Base-by-base conservation (phyloP, 257 asterid genomes). In the Penstemon davidsonii region DNA sequence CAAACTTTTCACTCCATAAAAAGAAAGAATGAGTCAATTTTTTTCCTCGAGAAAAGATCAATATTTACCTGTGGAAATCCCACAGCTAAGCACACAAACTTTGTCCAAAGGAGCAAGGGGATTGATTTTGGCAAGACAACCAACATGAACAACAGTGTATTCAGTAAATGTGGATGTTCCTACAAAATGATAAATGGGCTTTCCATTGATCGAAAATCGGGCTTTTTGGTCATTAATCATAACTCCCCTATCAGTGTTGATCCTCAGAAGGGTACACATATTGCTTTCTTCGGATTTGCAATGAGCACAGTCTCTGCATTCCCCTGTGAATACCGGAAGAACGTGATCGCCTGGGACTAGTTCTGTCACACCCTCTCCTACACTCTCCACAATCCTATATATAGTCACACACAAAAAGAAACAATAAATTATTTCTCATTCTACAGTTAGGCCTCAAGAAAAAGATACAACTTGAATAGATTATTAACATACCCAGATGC, bases 291-390 rank as follows among this genome's bases (percentile, higher is more conserved):
- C 67, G 0, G 89, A 83, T 71, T 85, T 88, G 39, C 97, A 90
- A 62, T 90, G 95, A 49, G 82, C 85, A 68, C 96, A 86, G 0
- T 88, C 89, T 67, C 75, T 60, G 60, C 97, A 88, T 82, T 88
- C 97, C n/a, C 97, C 97, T 0, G 95, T 91, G 78, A 91, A 91
- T 0, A 91, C 83, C 0, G 96, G 97, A 15, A 91, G 89, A 3
- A 88, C 97, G 8, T 88, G 97, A 50, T 88, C 97, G 19, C 97
- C 96, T 0, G 84, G 82, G 4, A 56, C 75, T 33, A 91, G 73
- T 3, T 84, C 96, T 0, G 86, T 84, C n/a, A 88, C 96, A 18
- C 92, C 95, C 61, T 90, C 97, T 11, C 97, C 95, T 0, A 86
- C 86, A 19, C 94, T 90, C 86, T 88, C 96, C 73, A 90, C 97